Evolutionary conservation across 208 protist species (phyloP).

Genomic region (Blastocrithidia nonstop): DNA sequence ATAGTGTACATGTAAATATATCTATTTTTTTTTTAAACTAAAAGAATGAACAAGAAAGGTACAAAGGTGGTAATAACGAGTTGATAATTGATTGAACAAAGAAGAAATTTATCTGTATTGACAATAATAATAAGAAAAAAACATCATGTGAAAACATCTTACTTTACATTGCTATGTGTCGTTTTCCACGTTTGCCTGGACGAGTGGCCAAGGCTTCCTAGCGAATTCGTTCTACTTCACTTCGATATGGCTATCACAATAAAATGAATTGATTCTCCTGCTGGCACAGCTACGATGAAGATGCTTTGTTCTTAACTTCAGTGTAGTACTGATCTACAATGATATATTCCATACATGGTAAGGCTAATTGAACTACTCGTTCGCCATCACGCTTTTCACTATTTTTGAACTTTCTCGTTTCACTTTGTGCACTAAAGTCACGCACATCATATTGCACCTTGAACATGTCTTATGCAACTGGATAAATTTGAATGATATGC

Average conservation of each 20-base stretch:
- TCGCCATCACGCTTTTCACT: constrained; percentile 25
- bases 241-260: constrained; percentile 68
- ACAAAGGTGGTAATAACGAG: background rate
- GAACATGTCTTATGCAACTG: constrained; percentile 56
- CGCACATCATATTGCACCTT: constrained; percentile 57
- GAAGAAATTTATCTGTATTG: too few species aligned
- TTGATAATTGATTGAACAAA: background rate
- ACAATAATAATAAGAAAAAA: constrained; percentile 5
- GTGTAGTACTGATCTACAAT: constrained; percentile 58
- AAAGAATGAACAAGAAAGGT: background rate
- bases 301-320: too few species aligned
- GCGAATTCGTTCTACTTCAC: constrained; percentile 51
- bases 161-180: constrained; percentile 7
- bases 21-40: background rate
- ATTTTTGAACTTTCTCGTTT: constrained; percentile 11
- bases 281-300: too few species aligned
- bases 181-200: constrained; percentile 41
- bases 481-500: constrained; percentile 29
- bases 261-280: constrained; percentile 57
- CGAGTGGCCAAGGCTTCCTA: constrained; percentile 49
- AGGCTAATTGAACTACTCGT: constrained; percentile 28
- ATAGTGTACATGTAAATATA: background rate
- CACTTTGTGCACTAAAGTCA: constrained; percentile 25
- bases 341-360: constrained; percentile 39
- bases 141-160: background rate